phyloP scores from a whole-genome alignment of 306 rosid species.

The Dalbergia cochinchinensis region DNA sequence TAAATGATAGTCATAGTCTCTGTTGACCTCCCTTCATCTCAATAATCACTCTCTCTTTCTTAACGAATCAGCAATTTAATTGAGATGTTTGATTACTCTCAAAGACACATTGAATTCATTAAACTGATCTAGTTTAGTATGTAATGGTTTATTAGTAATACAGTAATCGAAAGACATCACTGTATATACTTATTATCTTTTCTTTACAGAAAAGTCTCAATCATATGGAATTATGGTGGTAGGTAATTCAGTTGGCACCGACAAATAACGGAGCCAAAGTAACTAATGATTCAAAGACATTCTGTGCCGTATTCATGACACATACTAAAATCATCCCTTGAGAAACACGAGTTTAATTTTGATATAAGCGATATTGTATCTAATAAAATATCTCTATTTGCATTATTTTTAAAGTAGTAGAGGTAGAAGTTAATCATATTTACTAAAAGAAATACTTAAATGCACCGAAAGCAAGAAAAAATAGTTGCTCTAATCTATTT shows the following conservation, averaged over 20 bases:
- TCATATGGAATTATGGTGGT: constrained; percentile 23
- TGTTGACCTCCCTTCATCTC: no score
- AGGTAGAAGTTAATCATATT: no score
- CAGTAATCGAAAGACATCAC: constrained; percentile 1
- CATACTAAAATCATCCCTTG: constrained; percentile 31
- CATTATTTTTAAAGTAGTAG: no score
- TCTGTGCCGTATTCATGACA: constrained; percentile 26
- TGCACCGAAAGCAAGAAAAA: no score
- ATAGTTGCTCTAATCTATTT: no score
- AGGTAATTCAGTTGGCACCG: constrained; percentile 54
- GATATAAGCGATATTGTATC: no score
- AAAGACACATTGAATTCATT: not conserved
- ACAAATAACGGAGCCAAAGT: constrained; percentile 28
- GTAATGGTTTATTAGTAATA: not conserved
- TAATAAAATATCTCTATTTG: no score
- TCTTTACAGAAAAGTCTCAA: constrained; percentile 47
- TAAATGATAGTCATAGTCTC: no score
- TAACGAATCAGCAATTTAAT: not conserved
- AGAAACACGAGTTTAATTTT: no score
- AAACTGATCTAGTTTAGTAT: not conserved
- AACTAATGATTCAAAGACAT: constrained; percentile 9
- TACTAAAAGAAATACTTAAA: no score
- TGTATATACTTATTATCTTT: constrained; percentile 1
- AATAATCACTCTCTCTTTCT: no score
- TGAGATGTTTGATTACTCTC: not conserved